Conservation (phyloP, 164 flowering plant genomes). For the Piper betle region DNA sequence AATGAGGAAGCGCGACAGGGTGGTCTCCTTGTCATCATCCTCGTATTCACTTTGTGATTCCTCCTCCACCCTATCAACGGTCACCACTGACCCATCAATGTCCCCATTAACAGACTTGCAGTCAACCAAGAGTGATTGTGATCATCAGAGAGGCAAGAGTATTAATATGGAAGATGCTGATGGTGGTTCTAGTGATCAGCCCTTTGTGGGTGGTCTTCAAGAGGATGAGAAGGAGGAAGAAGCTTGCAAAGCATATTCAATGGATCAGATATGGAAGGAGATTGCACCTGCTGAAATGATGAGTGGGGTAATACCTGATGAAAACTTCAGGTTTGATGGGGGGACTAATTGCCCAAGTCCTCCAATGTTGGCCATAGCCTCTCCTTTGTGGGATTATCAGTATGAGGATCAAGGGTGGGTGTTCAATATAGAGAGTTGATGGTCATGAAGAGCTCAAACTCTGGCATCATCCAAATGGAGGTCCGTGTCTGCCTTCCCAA, state of each 20-base stretch:
- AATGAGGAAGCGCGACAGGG: constrained; percentile 21
- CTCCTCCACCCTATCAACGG: constrained; percentile 5
- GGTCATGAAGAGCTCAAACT: constrained; percentile 38
- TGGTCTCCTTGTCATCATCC: constrained; percentile 20
- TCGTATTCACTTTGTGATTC: constrained; percentile 31
- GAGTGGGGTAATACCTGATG: constrained; percentile 14
- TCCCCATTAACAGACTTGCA: constrained; percentile 16
- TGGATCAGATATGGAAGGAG: constrained; percentile 97
- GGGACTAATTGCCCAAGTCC: constrained; percentile 17
- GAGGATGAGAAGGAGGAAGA: constrained; percentile 3
- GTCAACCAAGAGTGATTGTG: not conserved
- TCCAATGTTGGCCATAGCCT: constrained; percentile 24
- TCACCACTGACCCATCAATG: constrained; percentile 1
- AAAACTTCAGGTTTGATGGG: constrained; percentile 15
- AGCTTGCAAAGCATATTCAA: constrained; percentile 31
- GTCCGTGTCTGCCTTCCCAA: constrained; percentile 17
- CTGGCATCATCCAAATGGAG: constrained; percentile 15
- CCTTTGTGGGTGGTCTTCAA: not conserved
- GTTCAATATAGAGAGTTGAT: constrained; percentile 45
- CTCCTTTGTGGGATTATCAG: constrained; percentile 59
- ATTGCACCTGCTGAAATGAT: constrained; percentile 32
- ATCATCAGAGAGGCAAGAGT: not conserved
- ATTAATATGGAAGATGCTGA: not conserved
- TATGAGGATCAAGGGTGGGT: constrained; percentile 11
- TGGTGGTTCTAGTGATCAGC: not conserved